Evolutionary conservation across 106 monocot species (phyloP).

Genomic region (Acanthochlamys bracteata): DNA sequence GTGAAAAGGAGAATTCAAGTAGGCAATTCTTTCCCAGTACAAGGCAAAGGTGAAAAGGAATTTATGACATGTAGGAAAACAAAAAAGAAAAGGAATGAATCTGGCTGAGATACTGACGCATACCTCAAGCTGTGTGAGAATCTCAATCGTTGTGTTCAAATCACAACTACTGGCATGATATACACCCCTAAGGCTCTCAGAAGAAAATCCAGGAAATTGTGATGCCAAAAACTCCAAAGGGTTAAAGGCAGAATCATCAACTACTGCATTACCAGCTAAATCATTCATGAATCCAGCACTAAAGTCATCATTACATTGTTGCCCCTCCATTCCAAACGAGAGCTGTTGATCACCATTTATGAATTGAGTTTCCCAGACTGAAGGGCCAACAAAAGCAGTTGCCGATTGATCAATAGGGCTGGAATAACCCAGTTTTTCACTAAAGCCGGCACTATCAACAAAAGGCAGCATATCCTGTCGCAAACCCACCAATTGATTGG

Average conservation of each 20-base stretch:
- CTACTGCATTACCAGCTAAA: slow-evolving; percentile 18
- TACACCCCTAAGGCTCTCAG: slow-evolving; percentile 56
- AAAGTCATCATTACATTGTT: slow-evolving; percentile 24
- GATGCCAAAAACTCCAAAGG: slow-evolving; percentile 52
- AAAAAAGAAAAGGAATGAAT: not conserved
- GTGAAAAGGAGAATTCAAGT: no score
- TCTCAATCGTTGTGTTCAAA: slow-evolving; percentile 57
- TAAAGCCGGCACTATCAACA: slow-evolving; percentile 14
- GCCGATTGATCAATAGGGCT: slow-evolving; percentile 13
- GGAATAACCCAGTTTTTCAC: slow-evolving; percentile 19
- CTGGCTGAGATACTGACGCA: not conserved
- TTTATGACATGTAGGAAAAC: not conserved
- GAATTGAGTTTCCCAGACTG: slow-evolving; percentile 35
- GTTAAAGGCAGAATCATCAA: slow-evolving; percentile 21
- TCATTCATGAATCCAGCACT: slow-evolving; percentile 25
- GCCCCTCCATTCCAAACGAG: slow-evolving; percentile 19
- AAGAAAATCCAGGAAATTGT: slow-evolving; percentile 53
- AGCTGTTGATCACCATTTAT: slow-evolving; percentile 29
- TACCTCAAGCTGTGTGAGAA: slow-evolving; percentile 73
- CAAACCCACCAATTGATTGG: slow-evolving; percentile 10
- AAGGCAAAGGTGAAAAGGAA: no score
- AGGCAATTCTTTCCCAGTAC: no score
- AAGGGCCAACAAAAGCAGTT: slow-evolving; percentile 13
- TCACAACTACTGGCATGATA: slow-evolving; percentile 58
- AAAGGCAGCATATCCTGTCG: slow-evolving; percentile 13